Percentiles rank a stretch among this genome's conserved stretches.
phyloP scores from a whole-genome alignment of 768 basidiomycete genomes.

The Tephrocybe sp. region DNA sequence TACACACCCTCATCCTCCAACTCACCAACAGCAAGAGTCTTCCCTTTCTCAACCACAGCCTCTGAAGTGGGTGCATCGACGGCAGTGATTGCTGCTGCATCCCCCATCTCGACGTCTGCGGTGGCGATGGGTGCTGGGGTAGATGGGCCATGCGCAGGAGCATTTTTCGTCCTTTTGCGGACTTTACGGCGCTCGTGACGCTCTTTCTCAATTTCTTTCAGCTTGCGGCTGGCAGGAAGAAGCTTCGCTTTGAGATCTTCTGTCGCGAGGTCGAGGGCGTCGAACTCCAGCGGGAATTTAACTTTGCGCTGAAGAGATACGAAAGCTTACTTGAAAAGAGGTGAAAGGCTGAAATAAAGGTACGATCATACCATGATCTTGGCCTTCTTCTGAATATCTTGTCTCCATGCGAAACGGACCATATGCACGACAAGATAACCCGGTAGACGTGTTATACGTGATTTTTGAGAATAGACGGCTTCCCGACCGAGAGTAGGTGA shows the following conservation, averaged over 20 bases:
- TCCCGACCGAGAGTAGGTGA: conserved; percentile 78
- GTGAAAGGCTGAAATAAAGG: not conserved
- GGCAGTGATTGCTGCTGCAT: conserved; percentile 22
- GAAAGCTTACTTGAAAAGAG: not conserved
- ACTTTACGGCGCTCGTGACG: conserved; percentile 80
- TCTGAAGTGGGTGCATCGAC: conserved; percentile 20
- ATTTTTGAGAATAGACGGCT: conserved; percentile 77
- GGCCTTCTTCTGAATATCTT: conserved; percentile 87
- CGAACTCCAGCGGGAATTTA: conserved; percentile 88
- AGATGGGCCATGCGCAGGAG: conserved; percentile 24
- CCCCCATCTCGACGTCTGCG: conserved; percentile 50
- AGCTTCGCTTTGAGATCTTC: conserved; percentile 76
- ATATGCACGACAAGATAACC: conserved; percentile 86
- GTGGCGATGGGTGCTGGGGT: conserved; percentile 22
- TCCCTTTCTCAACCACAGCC: conserved; percentile 23
- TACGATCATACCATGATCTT: conserved; percentile 94
- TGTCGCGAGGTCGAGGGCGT: conserved; percentile 77
- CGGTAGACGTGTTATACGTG: conserved; percentile 81
- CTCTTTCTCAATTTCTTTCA: conserved; percentile 82
- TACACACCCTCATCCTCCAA: conserved; percentile 66
- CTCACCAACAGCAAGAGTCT: conserved; percentile 37
- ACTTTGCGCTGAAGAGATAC: conserved; percentile 67
- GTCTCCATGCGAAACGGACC: conserved; percentile 94
- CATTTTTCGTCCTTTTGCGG: conserved; percentile 65
- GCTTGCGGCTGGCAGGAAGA: conserved; percentile 62